Base-by-base conservation (phyloP, 2,329 filamentous ascomycete species). In the Metarhizium rileyi region DNA sequence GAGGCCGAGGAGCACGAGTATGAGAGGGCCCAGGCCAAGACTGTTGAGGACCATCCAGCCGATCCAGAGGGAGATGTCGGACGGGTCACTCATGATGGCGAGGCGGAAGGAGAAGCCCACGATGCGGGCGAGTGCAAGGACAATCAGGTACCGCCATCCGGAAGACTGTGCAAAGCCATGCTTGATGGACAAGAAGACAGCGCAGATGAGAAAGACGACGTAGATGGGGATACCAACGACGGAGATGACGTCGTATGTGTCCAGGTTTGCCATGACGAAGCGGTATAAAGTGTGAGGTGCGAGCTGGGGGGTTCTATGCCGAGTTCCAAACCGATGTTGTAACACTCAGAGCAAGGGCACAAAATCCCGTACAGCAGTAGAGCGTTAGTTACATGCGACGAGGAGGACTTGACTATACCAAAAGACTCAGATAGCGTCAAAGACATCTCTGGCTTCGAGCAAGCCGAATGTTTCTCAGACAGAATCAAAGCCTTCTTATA, bases 141-240 rank as follows among this genome's bases (percentile, higher is more conserved):
- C 71, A 14, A 84, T 67, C 57, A 84, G 75, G 9, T 82, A 70
- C 22, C 81, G 72, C 44, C 80, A 83, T 4, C 80, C 80, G 16
- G 76, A 76, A 8, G 81, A 73, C 70, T 82, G 79, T 4, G 66
- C 57, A 60, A 74, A 76, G 75, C 80, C 65, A 49, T 68, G 63
- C 14, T 56, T 61, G 50, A 56, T 77, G 10, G 77, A 80, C 49
- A 83, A 52, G 35, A 59, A 47, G 48, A 69, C 48, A 35, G 57
- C 59, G 18, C 58, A 59, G 42, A 54, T 43, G 41, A 68, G 57
- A 47, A 61, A 58, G 50, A 61, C 49, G 22, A 56, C 22, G 53
- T 63, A 66, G 50, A 66, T 41, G 51, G 58, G 40, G 27, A 67
- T 57, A 28, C 66, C 58, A 23, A 62, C 64, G 30, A 65, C 61